phyloP scores from a whole-genome alignment of 2,329 filamentous ascomycete species.

The Phaeosphaeriaceae sp. region DNA sequence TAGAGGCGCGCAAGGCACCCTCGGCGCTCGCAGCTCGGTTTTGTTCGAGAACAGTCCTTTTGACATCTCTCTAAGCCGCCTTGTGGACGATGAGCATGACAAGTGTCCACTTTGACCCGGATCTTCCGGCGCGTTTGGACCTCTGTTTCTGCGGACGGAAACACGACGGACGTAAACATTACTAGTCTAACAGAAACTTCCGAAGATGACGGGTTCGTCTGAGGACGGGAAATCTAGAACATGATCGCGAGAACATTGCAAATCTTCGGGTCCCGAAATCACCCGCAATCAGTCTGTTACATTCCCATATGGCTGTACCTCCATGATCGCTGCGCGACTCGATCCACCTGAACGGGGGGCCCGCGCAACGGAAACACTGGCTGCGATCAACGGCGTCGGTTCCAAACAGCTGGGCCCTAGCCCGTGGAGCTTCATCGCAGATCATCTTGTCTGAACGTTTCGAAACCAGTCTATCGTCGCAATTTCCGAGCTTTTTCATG shows the following conservation, averaged over 20 bases:
- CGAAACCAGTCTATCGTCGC: not conserved
- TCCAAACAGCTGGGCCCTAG: not conserved
- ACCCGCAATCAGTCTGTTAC: not conserved
- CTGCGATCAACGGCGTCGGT: not conserved
- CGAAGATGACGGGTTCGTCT: not conserved
- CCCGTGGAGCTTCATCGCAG: not conserved
- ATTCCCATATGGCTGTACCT: not conserved
- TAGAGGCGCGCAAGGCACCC: not conserved
- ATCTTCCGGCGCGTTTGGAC: slow-evolving; percentile 2
- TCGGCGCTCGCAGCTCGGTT: not conserved
- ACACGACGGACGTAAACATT: not conserved
- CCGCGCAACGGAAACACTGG: not conserved
- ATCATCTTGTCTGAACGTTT: not conserved
- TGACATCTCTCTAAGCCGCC: not conserved
- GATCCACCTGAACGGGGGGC: not conserved
- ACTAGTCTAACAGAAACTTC: slow-evolving; percentile 1
- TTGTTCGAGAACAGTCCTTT: not conserved
- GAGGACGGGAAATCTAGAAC: not conserved
- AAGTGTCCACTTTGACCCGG: slow-evolving; percentile 3
- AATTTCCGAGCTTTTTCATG: not conserved
- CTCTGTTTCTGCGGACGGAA: not conserved
- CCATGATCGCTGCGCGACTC: not conserved
- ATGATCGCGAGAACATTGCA: not conserved
- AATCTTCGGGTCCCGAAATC: not conserved
- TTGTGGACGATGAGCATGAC: not conserved